phyloP scores from a whole-genome alignment of 148 eudicot species.

The Gaultheria prostrata region DNA sequence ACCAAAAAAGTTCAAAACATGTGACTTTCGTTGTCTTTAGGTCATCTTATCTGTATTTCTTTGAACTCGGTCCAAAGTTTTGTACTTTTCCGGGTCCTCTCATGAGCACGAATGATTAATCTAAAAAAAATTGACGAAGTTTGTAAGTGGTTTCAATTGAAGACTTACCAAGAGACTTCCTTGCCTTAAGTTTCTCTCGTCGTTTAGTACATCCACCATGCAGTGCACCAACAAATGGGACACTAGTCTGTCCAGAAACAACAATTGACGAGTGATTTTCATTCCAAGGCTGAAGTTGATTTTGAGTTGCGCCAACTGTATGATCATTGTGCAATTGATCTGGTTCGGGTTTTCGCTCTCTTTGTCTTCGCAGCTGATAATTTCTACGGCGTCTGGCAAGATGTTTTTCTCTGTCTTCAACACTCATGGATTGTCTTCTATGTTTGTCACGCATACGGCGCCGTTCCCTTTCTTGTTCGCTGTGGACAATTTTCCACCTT shows the following conservation, averaged over 20 bases:
- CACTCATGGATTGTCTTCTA: conserved; percentile 61
- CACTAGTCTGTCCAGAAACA: conserved; percentile 1
- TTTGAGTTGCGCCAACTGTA: not conserved
- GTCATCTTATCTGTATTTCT: not conserved
- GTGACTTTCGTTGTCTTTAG: not conserved
- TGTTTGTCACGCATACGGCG: conserved; percentile 50
- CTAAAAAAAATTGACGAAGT: not conserved
- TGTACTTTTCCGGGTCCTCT: not conserved
- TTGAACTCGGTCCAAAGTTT: not conserved
- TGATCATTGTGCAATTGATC: not conserved
- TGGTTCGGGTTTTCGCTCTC: conserved; percentile 38
- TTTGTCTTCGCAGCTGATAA: conserved; percentile 51
- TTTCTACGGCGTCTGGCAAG: conserved; percentile 63
- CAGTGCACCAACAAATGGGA: not conserved
- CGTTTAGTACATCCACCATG: not conserved
- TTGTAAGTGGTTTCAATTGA: not conserved
- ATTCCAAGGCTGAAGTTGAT: not conserved
- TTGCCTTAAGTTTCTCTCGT: not conserved
- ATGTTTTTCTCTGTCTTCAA: conserved; percentile 52
- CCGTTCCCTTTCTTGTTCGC: conserved; percentile 53
- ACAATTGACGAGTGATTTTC: conserved; percentile 6
- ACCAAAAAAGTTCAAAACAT: not conserved
- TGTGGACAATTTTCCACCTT: conserved; percentile 28
- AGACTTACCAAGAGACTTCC: conserved; percentile 4
- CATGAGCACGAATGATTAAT: not conserved